Base-by-base conservation (phyloP, 2,329 filamentous ascomycete species). In the Akanthomyces lecanii region DNA sequence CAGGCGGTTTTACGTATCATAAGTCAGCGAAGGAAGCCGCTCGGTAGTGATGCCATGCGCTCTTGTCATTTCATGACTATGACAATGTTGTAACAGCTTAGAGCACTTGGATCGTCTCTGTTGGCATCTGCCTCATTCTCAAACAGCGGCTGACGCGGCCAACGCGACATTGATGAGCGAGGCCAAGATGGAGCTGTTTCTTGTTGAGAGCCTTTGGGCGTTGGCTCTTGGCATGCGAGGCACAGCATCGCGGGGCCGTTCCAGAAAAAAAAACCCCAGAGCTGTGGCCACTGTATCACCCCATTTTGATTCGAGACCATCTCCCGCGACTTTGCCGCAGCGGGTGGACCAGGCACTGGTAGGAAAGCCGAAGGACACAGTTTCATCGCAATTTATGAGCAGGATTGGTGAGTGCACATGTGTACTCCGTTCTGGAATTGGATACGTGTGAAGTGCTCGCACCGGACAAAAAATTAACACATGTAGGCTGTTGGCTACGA, bases 201-300 rank as follows among this genome's bases (percentile, higher is more conserved):
- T 18, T 36, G 48, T 52, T 21, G 28, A 36, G 28, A 40, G 33
- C 21, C 51, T 6, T 28, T 21, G 47, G 23, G 33, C 57, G 36
- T 52, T 52, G 36, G 55, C 11, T 23, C 56, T 59, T 52, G 48
- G 58, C 48, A 36, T 45, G 18, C 52, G 58, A 61, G 58, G 48
- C 58, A 42, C 16, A 60, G 47, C 38, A 38, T 61, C 48, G 36
- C 38, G 47, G 33, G 18, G 55, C 25, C 21, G 57, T 60, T 60
- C 57, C 36, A 60, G 57, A 51, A 59, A 59, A 16, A 40, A 44
- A 21, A 45, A 18, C 18, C 42, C 12, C 33, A 7, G 5, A 36
- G 2, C 33, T 36, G 33, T 36, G 33, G 33, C 33, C 33, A 36
- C 33, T 11, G 33, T 7, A 7, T 42, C 45, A 59, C 33, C 44